Percentiles rank a stretch among this genome's conserved stretches.
phyloP scores from a whole-genome alignment of 2,329 filamentous ascomycete species.

The Monilinia fructigena region DNA sequence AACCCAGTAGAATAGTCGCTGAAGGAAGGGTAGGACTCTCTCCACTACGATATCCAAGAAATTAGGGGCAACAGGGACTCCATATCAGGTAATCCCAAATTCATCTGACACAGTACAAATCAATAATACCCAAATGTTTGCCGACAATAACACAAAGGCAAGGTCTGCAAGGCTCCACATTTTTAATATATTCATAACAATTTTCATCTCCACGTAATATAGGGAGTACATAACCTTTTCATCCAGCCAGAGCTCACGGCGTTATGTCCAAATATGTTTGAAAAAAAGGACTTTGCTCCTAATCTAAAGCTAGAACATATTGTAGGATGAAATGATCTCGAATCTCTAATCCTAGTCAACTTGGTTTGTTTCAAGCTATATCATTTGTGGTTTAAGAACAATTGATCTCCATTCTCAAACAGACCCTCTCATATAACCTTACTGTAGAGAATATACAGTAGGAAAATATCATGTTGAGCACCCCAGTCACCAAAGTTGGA shows the following conservation, averaged over 20 bases:
- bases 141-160: background rate
- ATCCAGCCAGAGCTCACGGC: slow-evolving; percentile 5
- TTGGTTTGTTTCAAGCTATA: slow-evolving; percentile 13
- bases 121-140: background rate
- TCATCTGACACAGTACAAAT: background rate
- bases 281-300: background rate
- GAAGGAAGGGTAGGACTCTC: background rate
- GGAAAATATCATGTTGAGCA: slow-evolving; percentile 6
- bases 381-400: background rate
- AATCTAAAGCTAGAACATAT: background rate
- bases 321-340: slow-evolving; percentile 7
- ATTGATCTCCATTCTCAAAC: slow-evolving; percentile 15
- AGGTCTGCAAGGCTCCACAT: slow-evolving; percentile 13
- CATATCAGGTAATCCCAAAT: background rate
- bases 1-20: background rate
- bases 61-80: background rate
- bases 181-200: slow-evolving; percentile 20
- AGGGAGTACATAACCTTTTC: no score
- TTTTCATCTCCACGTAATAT: slow-evolving; percentile 23
- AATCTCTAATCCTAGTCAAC: slow-evolving; percentile 1
- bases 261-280: slow-evolving; percentile 2
- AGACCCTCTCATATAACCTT: background rate
- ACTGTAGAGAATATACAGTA: background rate
- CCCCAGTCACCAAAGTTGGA: slow-evolving; percentile 15
- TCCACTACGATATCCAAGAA: background rate